These are phyloP conservation scores for Amniculicola lignicola DNA, from an alignment of 495 filamentous ascomycete genomes.

Conservation along the genomic window DNA sequence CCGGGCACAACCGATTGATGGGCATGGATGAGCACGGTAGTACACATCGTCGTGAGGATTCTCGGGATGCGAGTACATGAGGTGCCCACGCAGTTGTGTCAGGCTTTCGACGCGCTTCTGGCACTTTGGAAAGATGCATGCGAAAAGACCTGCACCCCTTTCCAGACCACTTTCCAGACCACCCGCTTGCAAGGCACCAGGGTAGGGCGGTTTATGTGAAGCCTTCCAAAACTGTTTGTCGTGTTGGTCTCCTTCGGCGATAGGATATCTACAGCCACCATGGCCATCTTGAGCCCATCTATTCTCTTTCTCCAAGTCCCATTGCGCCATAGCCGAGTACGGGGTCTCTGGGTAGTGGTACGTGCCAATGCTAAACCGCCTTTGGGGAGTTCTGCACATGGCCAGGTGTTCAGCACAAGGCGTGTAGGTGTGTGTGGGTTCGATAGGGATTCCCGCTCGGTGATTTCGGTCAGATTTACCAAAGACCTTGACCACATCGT, in stretches of 20 bases:
- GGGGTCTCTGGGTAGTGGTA: not conserved
- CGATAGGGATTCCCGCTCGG: too few relatives aligned
- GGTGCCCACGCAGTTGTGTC: constrained; percentile 1
- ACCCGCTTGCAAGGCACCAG: not conserved
- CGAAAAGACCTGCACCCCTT: not conserved
- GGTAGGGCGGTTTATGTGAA: not conserved
- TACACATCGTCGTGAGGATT: not conserved
- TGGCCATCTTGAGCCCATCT: constrained; percentile 13
- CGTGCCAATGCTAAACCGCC: not conserved
- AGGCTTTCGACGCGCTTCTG: not conserved
- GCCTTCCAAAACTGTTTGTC: not conserved
- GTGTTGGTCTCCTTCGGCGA: not conserved
- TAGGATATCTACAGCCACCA: constrained; percentile 8
- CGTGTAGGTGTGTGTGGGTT: too few relatives aligned
- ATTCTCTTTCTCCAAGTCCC: not conserved
- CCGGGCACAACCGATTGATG: constrained; percentile 12
- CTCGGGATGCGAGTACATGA: constrained; percentile 1
- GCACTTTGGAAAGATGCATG: constrained; percentile 9
- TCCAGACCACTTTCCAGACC: too few relatives aligned
- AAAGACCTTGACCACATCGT: too few relatives aligned
- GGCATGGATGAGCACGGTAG: constrained; percentile 4
- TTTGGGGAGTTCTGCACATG: not conserved
- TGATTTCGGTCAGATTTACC: too few relatives aligned
- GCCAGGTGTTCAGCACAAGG: too few relatives aligned
- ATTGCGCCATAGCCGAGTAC: constrained; percentile 12